A percentile compares a stretch with the other conserved stretches of the same genome.
These are phyloP conservation scores for Dioszegia crocea DNA, from an alignment of 768 basidiomycete genomes.

Conservation along the genomic window DNA sequence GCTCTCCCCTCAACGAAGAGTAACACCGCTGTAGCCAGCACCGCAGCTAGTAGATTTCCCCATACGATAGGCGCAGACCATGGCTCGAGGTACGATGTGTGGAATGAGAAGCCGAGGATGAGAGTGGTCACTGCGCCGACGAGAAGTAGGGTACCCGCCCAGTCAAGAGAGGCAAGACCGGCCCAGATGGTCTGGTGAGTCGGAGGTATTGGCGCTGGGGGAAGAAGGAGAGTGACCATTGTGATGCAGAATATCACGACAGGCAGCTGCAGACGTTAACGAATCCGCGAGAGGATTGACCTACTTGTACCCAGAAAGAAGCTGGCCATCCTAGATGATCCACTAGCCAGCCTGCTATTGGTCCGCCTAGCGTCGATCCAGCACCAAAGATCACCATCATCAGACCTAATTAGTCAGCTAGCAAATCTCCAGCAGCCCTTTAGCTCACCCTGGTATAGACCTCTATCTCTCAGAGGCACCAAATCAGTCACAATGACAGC, in stretches of 20 bases:
- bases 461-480: constrained; percentile 44
- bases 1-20: constrained; percentile 33
- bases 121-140: constrained; percentile 37
- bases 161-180: constrained; percentile 43
- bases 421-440: too few species aligned
- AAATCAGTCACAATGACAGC: constrained; percentile 47
- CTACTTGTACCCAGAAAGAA: constrained; percentile 46
- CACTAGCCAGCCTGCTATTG: constrained; percentile 41
- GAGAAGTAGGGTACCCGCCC: constrained; percentile 39
- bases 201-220: constrained; percentile 28
- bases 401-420: constrained; percentile 26
- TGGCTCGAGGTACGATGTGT: constrained; percentile 44
- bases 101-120: constrained; percentile 46
- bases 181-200: constrained; percentile 27
- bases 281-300: background rate
- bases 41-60: constrained; percentile 32
- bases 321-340: constrained; percentile 45
- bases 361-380: constrained; percentile 47
- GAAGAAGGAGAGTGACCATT: constrained; percentile 36
- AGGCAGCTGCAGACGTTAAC: constrained; percentile 28
- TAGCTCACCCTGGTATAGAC: constrained; percentile 46
- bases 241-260: constrained; percentile 35
- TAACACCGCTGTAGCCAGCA: constrained; percentile 18
- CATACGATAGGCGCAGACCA: constrained; percentile 45
- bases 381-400: constrained; percentile 49